Conservation (phyloP, 2,329 filamentous ascomycete genomes). For the Alternaria metachromatica region DNA sequence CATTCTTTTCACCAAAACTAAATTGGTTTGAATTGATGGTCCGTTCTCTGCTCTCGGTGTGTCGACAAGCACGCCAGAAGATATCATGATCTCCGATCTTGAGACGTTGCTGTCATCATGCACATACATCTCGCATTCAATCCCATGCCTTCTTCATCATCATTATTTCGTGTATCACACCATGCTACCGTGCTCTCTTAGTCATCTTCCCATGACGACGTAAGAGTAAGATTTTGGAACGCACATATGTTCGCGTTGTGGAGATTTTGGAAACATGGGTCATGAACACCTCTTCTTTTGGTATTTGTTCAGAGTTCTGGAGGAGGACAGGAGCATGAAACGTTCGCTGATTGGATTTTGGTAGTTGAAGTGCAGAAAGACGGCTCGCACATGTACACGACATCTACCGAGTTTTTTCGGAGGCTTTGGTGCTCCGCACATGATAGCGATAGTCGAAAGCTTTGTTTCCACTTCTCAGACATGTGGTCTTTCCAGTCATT, state of each 20-base stretch:
- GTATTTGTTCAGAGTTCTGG: no score
- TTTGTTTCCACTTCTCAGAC: not conserved
- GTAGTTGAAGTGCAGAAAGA: not conserved
- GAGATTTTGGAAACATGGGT: no score
- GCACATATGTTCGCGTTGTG: not conserved
- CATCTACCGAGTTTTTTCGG: not conserved
- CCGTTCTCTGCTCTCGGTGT: not conserved
- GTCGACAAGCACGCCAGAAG: fast-evolving
- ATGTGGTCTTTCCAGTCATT: fast-evolving
- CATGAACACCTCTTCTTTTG: no score
- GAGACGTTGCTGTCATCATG: fast-evolving
- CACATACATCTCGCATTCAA: not conserved
- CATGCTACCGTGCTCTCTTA: not conserved
- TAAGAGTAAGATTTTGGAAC: not conserved
- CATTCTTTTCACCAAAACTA: not conserved
- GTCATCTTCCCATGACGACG: no score
- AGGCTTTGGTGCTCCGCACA: not conserved
- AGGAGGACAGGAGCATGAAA: no score
- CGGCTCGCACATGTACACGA: not conserved
- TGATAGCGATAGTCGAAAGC: no score
- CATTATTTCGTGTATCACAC: fast-evolving
- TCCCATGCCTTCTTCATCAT: not conserved
- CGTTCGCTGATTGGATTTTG: not conserved
- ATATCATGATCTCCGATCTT: not conserved
- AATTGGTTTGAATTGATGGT: no score